Base-by-base conservation (phyloP, 805 yeast species). In the Ogataea kodamae region DNA sequence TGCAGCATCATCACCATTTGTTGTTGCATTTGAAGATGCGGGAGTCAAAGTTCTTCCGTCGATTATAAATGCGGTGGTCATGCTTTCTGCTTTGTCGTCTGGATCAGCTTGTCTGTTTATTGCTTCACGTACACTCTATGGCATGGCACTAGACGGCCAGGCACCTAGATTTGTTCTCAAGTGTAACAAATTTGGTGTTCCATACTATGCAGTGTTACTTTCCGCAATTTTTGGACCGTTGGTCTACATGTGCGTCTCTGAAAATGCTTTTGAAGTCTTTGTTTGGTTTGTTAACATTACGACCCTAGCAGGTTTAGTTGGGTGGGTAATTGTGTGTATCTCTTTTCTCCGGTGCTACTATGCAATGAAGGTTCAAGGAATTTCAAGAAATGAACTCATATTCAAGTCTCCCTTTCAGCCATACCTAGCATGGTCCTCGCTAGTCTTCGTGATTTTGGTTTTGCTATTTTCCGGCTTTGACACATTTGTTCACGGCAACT, bases 1-100 rank as follows among this genome's bases (percentile, higher is more conserved):
- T 3, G 71, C 78, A 20, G 85, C 88, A 10, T 35, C 31, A 15
- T 80, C 89, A 6, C 94, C 94, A 21, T 83, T 80, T 48, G 87
- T 81, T 30, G 75, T 82, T 50, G 94, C 89, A 30, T 76, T 84
- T 47, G 70, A 72, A 46, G 68, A 67, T 43, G 81, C 83, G 15
- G 62, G 69, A 22, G 80, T 83, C 46, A 52, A 55, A 18, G 87
- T 73, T 1, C 61, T 83, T 42, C 88, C 85, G 26, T 78, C 76
- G 43, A 72, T 85, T 27, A 68, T 85, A 51, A 85, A 85, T 54
- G 88, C 78, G 2, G 74, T 81, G 53, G 78, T 83, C 9, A 40
- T 65, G n/a, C 45, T 57, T 5, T 53, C 62, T n/a, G 63, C 63
- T 9, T 67, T 61, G 30, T 45, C 87, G 8, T 87, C 87, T 28